These are phyloP conservation scores for Myxozyma kluyveri DNA, from an alignment of 805 yeast genomes.

Conservation along the genomic window DNA sequence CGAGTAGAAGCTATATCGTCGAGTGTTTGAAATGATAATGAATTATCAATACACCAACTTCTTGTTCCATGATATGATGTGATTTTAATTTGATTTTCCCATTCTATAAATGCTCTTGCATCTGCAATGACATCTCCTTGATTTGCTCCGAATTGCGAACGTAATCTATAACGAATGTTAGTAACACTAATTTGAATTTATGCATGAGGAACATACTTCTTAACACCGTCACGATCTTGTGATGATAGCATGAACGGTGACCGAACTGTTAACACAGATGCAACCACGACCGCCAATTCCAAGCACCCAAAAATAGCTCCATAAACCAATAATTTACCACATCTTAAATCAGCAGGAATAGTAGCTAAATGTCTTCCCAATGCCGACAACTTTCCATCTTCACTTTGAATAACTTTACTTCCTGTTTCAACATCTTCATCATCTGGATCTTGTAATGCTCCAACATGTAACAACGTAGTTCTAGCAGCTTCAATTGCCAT, in stretches of 20 bases:
- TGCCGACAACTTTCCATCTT: conserved; percentile 57
- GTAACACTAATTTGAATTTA: not conserved
- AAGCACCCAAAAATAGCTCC: conserved; percentile 83
- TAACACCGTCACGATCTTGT: conserved; percentile 66
- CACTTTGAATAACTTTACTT: too few species aligned
- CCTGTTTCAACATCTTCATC: conserved; percentile 31
- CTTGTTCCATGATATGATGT: conserved; percentile 24
- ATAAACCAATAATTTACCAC: conserved; percentile 76
- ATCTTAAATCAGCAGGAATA: conserved; percentile 78
- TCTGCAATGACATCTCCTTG: conserved; percentile 76
- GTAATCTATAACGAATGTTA: conserved; percentile 16
- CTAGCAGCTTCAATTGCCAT: conserved; percentile 53
- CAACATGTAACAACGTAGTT: conserved; percentile 59
- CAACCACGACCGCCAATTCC: conserved; percentile 73
- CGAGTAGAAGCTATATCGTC: conserved; percentile 71
- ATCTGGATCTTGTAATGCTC: conserved; percentile 56
- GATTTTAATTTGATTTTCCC: conserved; percentile 37
- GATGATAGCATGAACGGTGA: conserved; percentile 64
- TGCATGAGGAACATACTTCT: conserved; percentile 35
- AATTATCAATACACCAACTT: conserved; percentile 55
- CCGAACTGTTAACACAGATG: conserved; percentile 71
- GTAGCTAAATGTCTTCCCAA: conserved; percentile 76
- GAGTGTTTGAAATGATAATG: conserved; percentile 60
- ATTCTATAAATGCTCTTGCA: conserved; percentile 57
- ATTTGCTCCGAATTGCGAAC: conserved; percentile 39